These are phyloP conservation scores for Emmonsiellopsis sp. DNA, from an alignment of 2,329 filamentous ascomycete species.

Conservation along the genomic window DNA sequence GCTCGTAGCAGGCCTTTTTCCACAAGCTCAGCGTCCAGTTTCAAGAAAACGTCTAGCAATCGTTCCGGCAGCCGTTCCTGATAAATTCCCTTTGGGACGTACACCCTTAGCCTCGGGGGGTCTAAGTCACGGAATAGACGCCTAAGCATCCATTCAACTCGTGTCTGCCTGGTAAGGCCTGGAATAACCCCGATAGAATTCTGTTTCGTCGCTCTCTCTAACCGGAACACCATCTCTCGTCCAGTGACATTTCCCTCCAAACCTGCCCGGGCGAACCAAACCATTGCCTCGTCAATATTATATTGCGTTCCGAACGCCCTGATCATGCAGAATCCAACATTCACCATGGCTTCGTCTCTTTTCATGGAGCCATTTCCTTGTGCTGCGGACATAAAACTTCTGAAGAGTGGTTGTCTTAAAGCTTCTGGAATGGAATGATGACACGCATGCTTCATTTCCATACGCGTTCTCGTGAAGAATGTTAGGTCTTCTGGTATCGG, in stretches of 20 bases:
- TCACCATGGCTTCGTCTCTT: neutral
- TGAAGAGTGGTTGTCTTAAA: neutral
- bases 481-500: too few species aligned
- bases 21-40: neutral
- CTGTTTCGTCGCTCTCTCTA: neutral
- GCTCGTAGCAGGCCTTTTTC: neutral
- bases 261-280: neutral
- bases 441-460: too few species aligned
- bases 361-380: neutral
- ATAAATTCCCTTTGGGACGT: neutral
- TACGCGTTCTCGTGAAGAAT: too few species aligned
- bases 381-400: neutral
- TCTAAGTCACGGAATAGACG: neutral
- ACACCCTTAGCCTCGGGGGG: neutral
- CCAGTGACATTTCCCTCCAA: neutral
- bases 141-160: neutral
- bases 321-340: neutral
- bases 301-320: neutral
- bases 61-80: neutral
- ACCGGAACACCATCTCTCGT: conserved; percentile 2
- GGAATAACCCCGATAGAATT: neutral
- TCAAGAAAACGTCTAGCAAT: neutral
- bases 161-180: neutral
- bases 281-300: neutral
- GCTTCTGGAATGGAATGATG: neutral